Evolutionary conservation across 2,329 filamentous ascomycete genomes (phyloP).

Genomic region (Arachnopeziza araneosa): DNA sequence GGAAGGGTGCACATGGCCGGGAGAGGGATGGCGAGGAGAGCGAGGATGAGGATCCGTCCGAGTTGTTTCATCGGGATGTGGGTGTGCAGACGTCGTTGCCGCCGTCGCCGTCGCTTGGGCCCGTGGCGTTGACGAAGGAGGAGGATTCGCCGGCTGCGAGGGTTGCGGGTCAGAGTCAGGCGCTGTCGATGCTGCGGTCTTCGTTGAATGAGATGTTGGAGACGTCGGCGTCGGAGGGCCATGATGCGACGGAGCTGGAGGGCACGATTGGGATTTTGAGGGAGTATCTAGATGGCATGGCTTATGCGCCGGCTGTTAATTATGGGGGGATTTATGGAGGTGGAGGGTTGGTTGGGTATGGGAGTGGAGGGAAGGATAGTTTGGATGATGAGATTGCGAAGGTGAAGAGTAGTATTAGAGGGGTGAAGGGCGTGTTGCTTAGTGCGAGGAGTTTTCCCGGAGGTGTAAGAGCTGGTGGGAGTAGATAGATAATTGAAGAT

Average conservation of each 20-base stretch:
- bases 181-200: conserved; percentile 43
- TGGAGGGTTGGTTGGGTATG: conserved; percentile 7
- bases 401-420: conserved; percentile 68
- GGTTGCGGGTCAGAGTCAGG: conserved; percentile 32
- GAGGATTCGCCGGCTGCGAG: neutral
- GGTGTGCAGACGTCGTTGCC: conserved; percentile 68
- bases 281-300: conserved; percentile 60
- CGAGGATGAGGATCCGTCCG: conserved; percentile 57
- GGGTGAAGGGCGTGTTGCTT: conserved; percentile 73
- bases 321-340: conserved; percentile 23
- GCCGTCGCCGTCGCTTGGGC: conserved; percentile 30
- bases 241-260: conserved; percentile 19
- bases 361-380: conserved; percentile 33
- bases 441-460: conserved; percentile 67
- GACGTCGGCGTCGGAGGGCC: conserved; percentile 23
- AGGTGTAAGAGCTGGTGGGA: conserved; percentile 11
- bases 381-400: conserved; percentile 67
- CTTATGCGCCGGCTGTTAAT: conserved; percentile 37
- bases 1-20: conserved; percentile 17
- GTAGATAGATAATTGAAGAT: neutral
- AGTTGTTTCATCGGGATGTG: conserved; percentile 76
- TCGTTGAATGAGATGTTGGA: conserved; percentile 47
- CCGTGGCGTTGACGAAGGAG: neutral
- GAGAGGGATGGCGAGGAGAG: conserved; percentile 30
- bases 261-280: conserved; percentile 44